These are phyloP conservation scores for Zymoseptoria crescenta DNA, from an alignment of 2,329 filamentous ascomycete genomes.

Conservation along the genomic window DNA sequence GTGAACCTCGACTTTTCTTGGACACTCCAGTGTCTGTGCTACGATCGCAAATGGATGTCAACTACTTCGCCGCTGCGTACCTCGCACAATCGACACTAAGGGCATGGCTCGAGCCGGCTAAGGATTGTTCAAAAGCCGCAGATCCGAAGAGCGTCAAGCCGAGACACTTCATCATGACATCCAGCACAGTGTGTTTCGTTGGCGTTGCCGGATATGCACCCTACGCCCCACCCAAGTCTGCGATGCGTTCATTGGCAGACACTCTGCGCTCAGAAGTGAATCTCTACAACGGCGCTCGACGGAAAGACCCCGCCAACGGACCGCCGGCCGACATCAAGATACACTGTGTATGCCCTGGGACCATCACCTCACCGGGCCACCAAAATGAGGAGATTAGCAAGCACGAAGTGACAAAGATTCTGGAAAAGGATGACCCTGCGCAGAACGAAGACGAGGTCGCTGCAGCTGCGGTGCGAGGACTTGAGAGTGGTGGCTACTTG, in stretches of 20 bases:
- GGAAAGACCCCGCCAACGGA: conserved; percentile 30
- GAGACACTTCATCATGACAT: conserved; percentile 82
- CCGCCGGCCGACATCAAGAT: conserved; percentile 63
- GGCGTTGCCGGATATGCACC: conserved; percentile 73
- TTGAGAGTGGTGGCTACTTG: conserved; percentile 75
- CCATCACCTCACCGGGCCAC: conserved; percentile 69
- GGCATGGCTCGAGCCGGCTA: conserved; percentile 56
- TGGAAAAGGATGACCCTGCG: conserved; percentile 76
- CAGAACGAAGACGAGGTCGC: conserved; percentile 77
- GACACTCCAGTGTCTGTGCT: conserved; percentile 62
- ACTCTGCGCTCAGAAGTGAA: conserved; percentile 74
- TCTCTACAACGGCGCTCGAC: conserved; percentile 65
- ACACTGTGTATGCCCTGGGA: conserved; percentile 76
- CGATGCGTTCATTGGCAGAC: conserved; percentile 75
- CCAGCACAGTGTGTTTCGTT: conserved; percentile 66
- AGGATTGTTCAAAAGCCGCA: conserved; percentile 25
- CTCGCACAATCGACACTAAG: conserved; percentile 73
- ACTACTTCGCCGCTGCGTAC: conserved; percentile 82
- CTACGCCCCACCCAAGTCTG: conserved; percentile 79
- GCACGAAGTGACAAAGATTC: conserved; percentile 65
- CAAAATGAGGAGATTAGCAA: conserved; percentile 71
- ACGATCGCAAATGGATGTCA: conserved; percentile 78
- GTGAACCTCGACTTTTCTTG: conserved; percentile 67
- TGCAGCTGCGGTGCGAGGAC: conserved; percentile 55
- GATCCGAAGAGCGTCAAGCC: conserved; percentile 38